Percentiles rank a stretch among this genome's conserved stretches.
These are phyloP conservation scores for Colletotrichum somersetense DNA, from an alignment of 2,329 filamentous ascomycete species.

Conservation along the genomic window DNA sequence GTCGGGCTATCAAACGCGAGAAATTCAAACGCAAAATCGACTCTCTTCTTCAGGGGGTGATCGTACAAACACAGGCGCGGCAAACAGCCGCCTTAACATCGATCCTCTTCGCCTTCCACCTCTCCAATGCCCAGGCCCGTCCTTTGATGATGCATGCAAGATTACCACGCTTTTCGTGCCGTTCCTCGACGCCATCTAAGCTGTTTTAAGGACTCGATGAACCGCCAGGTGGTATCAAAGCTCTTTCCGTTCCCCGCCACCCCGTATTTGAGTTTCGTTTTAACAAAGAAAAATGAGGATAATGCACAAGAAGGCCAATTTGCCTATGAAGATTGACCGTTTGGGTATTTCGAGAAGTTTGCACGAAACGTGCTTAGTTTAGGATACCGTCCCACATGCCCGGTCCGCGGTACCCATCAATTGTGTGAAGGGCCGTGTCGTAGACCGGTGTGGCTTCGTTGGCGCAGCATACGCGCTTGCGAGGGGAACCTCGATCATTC, in stretches of 20 bases:
- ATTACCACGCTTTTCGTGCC: slow-evolving; percentile 57
- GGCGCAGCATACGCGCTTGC: slow-evolving; percentile 77
- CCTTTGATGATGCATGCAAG: slow-evolving; percentile 57
- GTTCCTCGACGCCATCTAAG: slow-evolving; percentile 50
- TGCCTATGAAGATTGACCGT: slow-evolving; percentile 23
- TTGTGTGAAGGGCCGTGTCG: slow-evolving; percentile 61
- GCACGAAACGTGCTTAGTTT: slow-evolving; percentile 54
- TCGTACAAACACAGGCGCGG: slow-evolving; percentile 41
- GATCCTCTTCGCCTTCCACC: slow-evolving; percentile 45
- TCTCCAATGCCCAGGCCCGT: slow-evolving; percentile 51
- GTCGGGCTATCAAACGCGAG: slow-evolving; percentile 10
- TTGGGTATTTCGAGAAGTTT: slow-evolving; percentile 24
- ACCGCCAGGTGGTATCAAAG: slow-evolving; percentile 49
- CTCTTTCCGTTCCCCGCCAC: slow-evolving; percentile 47
- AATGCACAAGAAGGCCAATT: slow-evolving; percentile 39
- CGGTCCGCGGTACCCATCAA: slow-evolving; percentile 65
- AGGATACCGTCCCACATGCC: slow-evolving; percentile 78
- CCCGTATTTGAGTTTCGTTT: slow-evolving; percentile 43
- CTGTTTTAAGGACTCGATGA: slow-evolving; percentile 52
- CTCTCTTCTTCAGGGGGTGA: slow-evolving; percentile 39
- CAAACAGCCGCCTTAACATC: slow-evolving; percentile 26
- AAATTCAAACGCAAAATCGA: slow-evolving; percentile 32
- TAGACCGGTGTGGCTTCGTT: slow-evolving; percentile 66
- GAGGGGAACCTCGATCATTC: slow-evolving; percentile 54
- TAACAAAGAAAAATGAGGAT: slow-evolving; percentile 44